Base-by-base conservation (phyloP, 768 basidiomycete species). In the Leccinum olivaceopallidum region DNA sequence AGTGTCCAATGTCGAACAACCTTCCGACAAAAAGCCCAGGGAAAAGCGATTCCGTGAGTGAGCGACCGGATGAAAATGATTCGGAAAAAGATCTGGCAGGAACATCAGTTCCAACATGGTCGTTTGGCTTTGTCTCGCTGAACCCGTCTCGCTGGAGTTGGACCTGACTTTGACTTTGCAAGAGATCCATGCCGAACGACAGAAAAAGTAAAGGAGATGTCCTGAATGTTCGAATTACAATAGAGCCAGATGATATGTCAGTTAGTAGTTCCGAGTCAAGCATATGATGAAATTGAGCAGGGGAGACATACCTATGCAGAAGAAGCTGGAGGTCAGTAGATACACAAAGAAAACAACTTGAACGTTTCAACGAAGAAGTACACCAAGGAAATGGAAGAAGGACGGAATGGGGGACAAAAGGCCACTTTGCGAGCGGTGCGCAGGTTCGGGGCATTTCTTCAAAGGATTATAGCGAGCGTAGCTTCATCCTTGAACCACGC, bases 1-100 rank as follows among this genome's bases (percentile, higher is more conserved):
- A 83, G 65, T 85, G 83, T 56, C 90, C 91, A 48, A 90, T 70
- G 70, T 93, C 90, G 71, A 92, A 90, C 14, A 92, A 68, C 8
- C 88, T 82, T 2, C 91, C 91, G 8, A 81, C 77, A 52, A 88
- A 32, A 8, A 91, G 74, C 9, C 83, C 86, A 2, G 87, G 85
- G 4, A 88, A 69, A 71, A 86, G 53, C 16, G 12, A 47, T 1
- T 34, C 32, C 5, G 52, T 12, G 28, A 32, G 28, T 4, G 30
- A n/a, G 24, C 6, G 32, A 53, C 20, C 52, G 12, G 47, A 10
- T 5, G 57, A 51, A 5, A 54, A 18, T 4, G 28, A 20, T 37
- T 2, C 37, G 2, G 50, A 20, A 34, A 13, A 34, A 5, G 18
- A 18, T 13, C 24, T 26, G n/a, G 50, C 13, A 37, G 14, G 16